Evolutionary conservation across 1,284 basidiomycete species (phyloP).

Genomic region (Wallemia ichthyophaga): DNA sequence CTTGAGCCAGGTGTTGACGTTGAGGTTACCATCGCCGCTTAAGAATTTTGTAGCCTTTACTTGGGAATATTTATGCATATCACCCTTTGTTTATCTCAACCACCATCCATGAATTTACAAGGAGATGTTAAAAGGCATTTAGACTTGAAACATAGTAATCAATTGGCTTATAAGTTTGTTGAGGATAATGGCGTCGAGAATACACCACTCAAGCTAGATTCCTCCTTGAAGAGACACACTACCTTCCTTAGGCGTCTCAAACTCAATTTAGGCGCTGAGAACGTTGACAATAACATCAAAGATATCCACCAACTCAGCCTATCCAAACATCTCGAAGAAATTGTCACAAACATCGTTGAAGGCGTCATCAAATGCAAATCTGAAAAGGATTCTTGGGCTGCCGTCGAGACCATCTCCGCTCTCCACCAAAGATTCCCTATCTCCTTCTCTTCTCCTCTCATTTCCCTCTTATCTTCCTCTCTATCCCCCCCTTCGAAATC

Average conservation of each 20-base stretch:
- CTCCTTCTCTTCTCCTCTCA: constrained; percentile 40
- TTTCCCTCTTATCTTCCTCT: constrained; percentile 30
- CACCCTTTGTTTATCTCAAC: no score
- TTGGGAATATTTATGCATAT: no score
- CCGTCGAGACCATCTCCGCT: constrained; percentile 70
- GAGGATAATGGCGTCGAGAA: no score
- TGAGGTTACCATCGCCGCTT: constrained; percentile 75
- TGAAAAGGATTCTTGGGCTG: constrained; percentile 65
- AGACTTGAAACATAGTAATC: not conserved
- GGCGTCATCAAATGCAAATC: constrained; percentile 58
- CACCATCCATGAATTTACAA: no score
- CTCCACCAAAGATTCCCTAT: constrained; percentile 63
- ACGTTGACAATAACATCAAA: constrained; percentile 57
- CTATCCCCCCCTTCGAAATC: constrained; percentile 26
- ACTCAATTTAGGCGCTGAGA: constrained; percentile 43
- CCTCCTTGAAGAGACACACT: constrained; percentile 75
- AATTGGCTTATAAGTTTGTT: no score
- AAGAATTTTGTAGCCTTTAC: not conserved
- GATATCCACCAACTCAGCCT: constrained; percentile 66
- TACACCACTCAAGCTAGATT: constrained; percentile 27
- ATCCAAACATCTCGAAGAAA: constrained; percentile 88
- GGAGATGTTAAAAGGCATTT: no score
- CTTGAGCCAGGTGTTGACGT: constrained; percentile 98
- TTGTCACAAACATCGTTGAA: constrained; percentile 57
- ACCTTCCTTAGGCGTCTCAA: constrained; percentile 68